Evolutionary conservation across 805 yeast species (phyloP), one percentile per base, ranked within the genome.

Genomic region (Ogataea naganishii): DNA sequence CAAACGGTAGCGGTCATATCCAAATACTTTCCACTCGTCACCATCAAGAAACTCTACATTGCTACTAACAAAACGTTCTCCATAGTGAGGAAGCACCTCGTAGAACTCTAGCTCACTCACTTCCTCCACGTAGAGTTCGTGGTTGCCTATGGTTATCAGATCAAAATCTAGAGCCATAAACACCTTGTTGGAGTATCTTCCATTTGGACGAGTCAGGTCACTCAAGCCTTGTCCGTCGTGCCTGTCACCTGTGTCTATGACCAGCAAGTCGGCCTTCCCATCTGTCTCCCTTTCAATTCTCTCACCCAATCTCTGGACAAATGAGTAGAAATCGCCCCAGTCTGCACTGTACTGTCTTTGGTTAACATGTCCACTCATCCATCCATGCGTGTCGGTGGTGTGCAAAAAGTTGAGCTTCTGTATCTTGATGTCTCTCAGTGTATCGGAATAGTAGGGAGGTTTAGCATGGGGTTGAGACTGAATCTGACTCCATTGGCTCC

Each of bases 371-470:
- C 96, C 96, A 5, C 89, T 76, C 39, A 80, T 72, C 98, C 98
- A 92, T 1, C 92, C 96, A 53, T 92, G 98, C 2, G 96, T 89
- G 46, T 92, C 98, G 1, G 98, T 92, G 1, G 97, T 88, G 47
- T 89, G 97, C 16, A 89, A 46, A 43, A 92, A 83, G 57, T 92
- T 89, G 27, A 92, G 34, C 33, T 77, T 72, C 0, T 88, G 86
- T 69, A 86, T 66, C 8, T 53, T 46, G 18, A 86, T 45, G n/a
- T 70, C 69, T 30, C 92, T 56, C 23, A 70, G 46, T 5, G 47
- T 39, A 9, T 64, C 66, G 24, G 55, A 34, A 22, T 47, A 52
- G 10, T 50, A 44, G 5, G 67, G 64, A 5, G 39, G 35, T 23
- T 44, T 44, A 5, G 64, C 49, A 7, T 46, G 45, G 7, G 49